Conservation (phyloP, 2,329 filamentous ascomycete species). For the Neofusicoccum umdonicola region DNA sequence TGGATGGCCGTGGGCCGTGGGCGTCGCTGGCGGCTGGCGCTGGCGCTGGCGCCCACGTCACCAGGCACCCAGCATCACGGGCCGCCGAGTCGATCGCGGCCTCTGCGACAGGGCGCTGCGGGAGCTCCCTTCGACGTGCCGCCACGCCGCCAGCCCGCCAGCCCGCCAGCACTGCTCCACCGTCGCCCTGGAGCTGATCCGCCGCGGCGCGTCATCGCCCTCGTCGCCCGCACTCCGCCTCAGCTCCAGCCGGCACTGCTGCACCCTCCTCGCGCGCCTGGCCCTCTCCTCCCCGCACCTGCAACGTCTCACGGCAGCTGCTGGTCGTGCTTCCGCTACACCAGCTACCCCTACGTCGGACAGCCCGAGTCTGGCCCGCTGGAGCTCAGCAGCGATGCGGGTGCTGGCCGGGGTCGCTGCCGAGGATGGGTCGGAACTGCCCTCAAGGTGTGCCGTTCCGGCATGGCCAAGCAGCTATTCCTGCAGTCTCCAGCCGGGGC, state of each 20-base stretch:
- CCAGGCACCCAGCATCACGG: not conserved
- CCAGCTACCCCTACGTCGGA: not conserved
- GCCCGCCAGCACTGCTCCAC: not conserved
- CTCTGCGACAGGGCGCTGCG: not conserved
- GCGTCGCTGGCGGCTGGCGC: not conserved
- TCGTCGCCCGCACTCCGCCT: too few species aligned
- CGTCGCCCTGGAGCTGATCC: too few species aligned
- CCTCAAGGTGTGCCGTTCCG: too few species aligned
- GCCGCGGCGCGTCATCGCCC: too few species aligned
- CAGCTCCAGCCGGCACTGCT: too few species aligned
- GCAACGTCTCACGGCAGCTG: constrained; percentile 6
- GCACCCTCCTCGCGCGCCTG: too few species aligned
- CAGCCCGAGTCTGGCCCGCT: not conserved
- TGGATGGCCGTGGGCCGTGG: not conserved
- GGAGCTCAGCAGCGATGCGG: too few species aligned
- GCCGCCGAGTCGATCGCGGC: not conserved
- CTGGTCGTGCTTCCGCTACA: not conserved
- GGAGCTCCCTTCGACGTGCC: not conserved
- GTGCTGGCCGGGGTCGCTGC: too few species aligned
- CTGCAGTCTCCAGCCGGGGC: too few species aligned
- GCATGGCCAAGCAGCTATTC: too few species aligned
- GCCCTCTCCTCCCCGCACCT: not conserved
- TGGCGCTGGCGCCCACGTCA: not conserved
- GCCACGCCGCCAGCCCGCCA: not conserved
- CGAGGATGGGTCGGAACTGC: too few species aligned